These are phyloP conservation scores for Saposhnikovia divaricata DNA, from an alignment of 129 eudicot species.

Conservation along the genomic window DNA sequence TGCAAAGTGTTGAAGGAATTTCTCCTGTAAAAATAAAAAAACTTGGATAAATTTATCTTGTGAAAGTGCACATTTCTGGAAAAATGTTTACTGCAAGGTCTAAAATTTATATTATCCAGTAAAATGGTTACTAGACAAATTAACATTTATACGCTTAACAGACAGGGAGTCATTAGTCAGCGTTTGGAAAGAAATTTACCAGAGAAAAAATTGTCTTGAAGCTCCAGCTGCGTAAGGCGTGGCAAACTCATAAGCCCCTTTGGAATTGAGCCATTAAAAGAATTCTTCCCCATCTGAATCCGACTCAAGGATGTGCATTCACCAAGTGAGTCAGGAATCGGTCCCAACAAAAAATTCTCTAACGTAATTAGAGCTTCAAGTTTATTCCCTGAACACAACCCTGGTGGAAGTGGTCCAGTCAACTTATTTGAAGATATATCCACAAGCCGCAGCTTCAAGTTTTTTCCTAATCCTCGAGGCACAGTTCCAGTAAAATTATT, in stretches of 20 bases:
- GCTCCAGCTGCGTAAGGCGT: constrained; percentile 26
- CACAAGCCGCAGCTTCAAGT: constrained; percentile 19
- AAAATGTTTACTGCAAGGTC: too few species aligned
- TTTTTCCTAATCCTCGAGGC: constrained; percentile 22
- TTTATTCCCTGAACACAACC: constrained; percentile 24
- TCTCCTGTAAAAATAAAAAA: too few species aligned
- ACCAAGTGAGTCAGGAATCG: constrained; percentile 4
- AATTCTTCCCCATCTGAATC: constrained; percentile 43
- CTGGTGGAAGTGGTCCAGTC: constrained; percentile 18
- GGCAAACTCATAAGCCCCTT: constrained; percentile 52
- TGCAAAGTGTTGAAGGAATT: too few species aligned
- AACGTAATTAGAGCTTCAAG: constrained; percentile 27
- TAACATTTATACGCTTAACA: constrained; percentile 1
- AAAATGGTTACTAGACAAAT: too few species aligned
- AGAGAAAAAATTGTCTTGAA: constrained; percentile 26
- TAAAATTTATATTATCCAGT: too few species aligned
- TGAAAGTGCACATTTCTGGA: too few species aligned
- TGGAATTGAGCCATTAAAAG: constrained; percentile 62
- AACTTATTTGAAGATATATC: constrained; percentile 41
- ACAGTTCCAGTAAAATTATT: constrained; percentile 44
- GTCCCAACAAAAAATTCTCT: constrained; percentile 6
- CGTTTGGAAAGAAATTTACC: constrained; percentile 26
- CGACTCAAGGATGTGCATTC: constrained; percentile 31
- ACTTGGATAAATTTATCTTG: too few species aligned
- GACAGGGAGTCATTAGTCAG: constrained; percentile 9